These are phyloP conservation scores for Gnetum montanum DNA, from an alignment of 75 land plant species.

Conservation along the genomic window DNA sequence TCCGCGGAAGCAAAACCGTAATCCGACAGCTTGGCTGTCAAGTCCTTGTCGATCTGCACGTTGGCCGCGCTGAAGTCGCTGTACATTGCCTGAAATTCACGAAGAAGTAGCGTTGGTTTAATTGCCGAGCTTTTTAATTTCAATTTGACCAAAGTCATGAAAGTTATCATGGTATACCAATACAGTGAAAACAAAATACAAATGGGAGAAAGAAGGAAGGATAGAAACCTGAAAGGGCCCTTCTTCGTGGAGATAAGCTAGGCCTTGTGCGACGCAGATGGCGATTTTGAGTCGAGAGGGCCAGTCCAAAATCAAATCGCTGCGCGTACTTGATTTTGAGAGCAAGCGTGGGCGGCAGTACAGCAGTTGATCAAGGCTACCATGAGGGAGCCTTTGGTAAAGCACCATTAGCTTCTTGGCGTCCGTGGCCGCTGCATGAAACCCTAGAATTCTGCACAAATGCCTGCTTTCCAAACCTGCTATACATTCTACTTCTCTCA, in stretches of 20 bases:
- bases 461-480: conserved; percentile 4
- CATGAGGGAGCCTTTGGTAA: conserved; percentile 18
- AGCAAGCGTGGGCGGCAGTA: neutral
- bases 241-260: conserved; percentile 26
- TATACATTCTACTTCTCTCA: neutral
- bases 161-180: no score
- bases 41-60: conserved; percentile 81
- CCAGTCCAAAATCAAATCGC: conserved; percentile 22
- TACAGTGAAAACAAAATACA: no score
- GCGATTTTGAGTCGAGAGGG: conserved; percentile 20
- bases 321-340: conserved; percentile 7
- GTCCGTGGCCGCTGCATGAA: conserved; percentile 1
- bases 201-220: neutral
- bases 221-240: conserved; percentile 13
- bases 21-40: conserved; percentile 74
- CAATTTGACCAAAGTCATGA: no score
- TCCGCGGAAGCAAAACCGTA: conserved; percentile 63
- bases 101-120: no score
- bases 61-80: conserved; percentile 67
- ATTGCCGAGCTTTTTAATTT: conserved; percentile 11
- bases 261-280: conserved; percentile 26
- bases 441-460: conserved; percentile 19
- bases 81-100: conserved; percentile 57
- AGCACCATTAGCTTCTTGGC: conserved; percentile 19
- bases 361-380: conserved; percentile 17